Base-by-base conservation (phyloP, 805 yeast genomes). In the Candida parachauliodes region DNA sequence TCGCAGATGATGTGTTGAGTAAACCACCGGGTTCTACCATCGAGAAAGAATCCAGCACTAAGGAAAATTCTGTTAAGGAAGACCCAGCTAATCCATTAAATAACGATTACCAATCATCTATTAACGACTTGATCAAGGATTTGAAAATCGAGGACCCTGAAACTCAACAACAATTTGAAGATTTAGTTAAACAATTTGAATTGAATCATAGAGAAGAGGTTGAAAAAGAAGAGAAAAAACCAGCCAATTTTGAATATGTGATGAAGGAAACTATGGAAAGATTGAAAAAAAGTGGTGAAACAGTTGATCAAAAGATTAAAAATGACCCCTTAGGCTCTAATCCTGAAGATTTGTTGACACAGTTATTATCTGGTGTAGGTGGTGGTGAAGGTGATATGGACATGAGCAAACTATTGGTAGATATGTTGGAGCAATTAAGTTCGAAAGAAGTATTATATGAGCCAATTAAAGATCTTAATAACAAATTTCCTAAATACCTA, bases 381-480 rank as follows among this genome's bases (percentile, higher is more conserved):
- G 57, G 54, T 2, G 66, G 54, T 10, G 59, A 55, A 2, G 69
- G 60, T 11, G 76, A 72, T 42, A 60, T 83, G 45, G 88, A 83
- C 52, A 73, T 81, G 60, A 67, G 81, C 18, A 76, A 77, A 42
- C 61, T 87, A 33, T 62, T 87, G 43, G 73, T 71, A 14, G 87
- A 84, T 25, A 79, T 91, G 79, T 68, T 91, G 50, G 81, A 79
- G 44, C 91, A 88, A 54, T 72, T 91, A 56, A 77, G 93, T 6
- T 78, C 93, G 4, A 91, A 88, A 53, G 89, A 82, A 40, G 84
- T 89, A 15, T 69, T 91, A 26, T 89, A 86, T 54, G 95, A 83
- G 48, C 96, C 98, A 2, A 72, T 91, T 62, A 83, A 81, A 51
- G 95, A 88, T 43, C 70, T 89, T 55, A 77, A 81, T 46, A 62